phyloP scores from a whole-genome alignment of 441 rosid species.

The Pelargonium australe region DNA sequence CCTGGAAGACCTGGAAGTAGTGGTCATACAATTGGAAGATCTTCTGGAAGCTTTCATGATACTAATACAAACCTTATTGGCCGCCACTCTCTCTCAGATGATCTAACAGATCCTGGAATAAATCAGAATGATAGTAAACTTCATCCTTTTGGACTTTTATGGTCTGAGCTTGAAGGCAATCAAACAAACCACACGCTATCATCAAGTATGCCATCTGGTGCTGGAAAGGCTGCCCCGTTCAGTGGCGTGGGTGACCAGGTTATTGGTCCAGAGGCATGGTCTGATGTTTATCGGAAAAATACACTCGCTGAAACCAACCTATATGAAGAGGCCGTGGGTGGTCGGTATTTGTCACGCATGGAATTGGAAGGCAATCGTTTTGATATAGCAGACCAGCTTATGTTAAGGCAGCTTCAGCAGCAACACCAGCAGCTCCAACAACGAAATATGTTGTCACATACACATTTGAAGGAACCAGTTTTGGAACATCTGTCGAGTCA shows the following conservation, averaged over 20 bases:
- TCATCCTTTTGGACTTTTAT: conserved; percentile 75
- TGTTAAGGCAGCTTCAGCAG: conserved; percentile 43
- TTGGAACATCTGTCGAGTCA: conserved; percentile 34
- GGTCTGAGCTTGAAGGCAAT: conserved; percentile 71
- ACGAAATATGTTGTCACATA: conserved; percentile 22
- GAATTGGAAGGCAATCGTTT: conserved; percentile 48
- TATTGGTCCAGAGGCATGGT: conserved; percentile 42
- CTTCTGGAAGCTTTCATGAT: conserved; percentile 35
- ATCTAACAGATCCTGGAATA: conserved; percentile 31
- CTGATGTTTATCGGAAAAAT: conserved; percentile 45
- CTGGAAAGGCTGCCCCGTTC: conserved; percentile 10
- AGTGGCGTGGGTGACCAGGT: conserved; percentile 30
- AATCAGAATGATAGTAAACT: conserved; percentile 50
- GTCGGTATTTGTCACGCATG: conserved; percentile 38
- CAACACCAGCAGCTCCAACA: conserved; percentile 24
- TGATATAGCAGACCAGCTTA: conserved; percentile 47
- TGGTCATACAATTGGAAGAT: conserved; percentile 33
- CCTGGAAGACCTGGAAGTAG: conserved; percentile 65
- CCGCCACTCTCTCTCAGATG: conserved; percentile 37
- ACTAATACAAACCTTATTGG: conserved; percentile 23
- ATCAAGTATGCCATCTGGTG: conserved; percentile 34
- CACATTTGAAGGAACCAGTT: conserved; percentile 15
- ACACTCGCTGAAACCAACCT: conserved; percentile 25
- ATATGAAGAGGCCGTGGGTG: conserved; percentile 44
- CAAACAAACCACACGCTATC: conserved; percentile 37